A percentile compares a stretch with the other conserved stretches of the same genome.
Conservation (phyloP, 2,329 filamentous ascomycete genomes). For the Xylariomycetidae sp. region DNA sequence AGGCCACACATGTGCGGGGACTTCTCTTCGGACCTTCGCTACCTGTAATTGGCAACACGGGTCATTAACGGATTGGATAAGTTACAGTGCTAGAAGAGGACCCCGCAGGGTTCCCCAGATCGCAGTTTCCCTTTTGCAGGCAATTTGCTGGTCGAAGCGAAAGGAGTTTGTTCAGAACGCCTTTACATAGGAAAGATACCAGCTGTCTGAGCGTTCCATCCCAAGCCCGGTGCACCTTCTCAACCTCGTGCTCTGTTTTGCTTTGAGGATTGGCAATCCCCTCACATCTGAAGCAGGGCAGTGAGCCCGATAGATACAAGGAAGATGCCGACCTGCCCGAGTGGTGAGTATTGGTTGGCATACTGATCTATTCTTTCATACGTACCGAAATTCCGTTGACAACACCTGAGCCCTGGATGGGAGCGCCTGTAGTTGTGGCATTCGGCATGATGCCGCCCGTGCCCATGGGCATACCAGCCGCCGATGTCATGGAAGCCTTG, state of each 20-base stretch:
- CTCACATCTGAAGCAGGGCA: slow-evolving; percentile 17
- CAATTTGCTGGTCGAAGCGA: too few relatives aligned
- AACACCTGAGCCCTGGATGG: slow-evolving; percentile 11
- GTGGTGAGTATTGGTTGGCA: slow-evolving; percentile 9
- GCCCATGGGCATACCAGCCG: slow-evolving; percentile 10
- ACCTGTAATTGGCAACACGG: too few relatives aligned
- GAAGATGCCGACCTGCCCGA: slow-evolving; percentile 16
- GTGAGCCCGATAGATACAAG: slow-evolving; percentile 14
- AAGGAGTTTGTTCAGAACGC: too few relatives aligned
- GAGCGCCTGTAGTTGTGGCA: slow-evolving; percentile 11
- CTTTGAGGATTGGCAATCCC: background rate
- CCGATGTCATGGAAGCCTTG: slow-evolving; percentile 3
- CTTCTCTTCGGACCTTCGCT: too few relatives aligned
- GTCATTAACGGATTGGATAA: too few relatives aligned
- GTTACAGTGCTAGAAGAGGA: too few relatives aligned
- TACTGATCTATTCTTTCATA: background rate
- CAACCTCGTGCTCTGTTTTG: background rate
- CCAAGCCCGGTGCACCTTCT: background rate
- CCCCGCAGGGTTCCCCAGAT: too few relatives aligned
- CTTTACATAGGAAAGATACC: too few relatives aligned
- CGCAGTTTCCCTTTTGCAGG: too few relatives aligned
- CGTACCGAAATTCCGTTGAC: slow-evolving; percentile 20
- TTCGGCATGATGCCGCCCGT: slow-evolving; percentile 14
- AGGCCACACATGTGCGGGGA: too few relatives aligned
- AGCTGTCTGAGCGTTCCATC: background rate